Base-by-base conservation (phyloP, 257 asterid genomes). In the Osmanthus fragrans region DNA sequence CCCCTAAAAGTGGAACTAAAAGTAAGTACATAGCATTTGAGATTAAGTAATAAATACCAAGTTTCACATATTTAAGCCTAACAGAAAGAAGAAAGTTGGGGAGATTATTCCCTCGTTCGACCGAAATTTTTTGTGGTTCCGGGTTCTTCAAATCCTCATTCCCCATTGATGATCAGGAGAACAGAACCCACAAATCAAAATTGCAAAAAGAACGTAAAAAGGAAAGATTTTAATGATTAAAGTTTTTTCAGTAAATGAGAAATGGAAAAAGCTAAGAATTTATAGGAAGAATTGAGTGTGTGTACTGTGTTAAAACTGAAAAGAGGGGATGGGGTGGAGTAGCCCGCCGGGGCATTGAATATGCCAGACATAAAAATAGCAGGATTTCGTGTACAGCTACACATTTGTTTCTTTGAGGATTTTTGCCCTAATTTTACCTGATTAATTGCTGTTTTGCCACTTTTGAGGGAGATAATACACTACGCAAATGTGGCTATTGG, bases 11-110 rank as follows among this genome's bases (percentile, higher is more conserved):
- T 4, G 85, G 86, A 2, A 77, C 67, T n/a, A 82, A 42, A 8
- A 72, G 7, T 49, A 85, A 47, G 47, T 85, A 85, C 83, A 82
- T 72, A 67, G 78, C 80, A 76, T 77, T 73, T 67, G 79, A 80
- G 29, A 82, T 73, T 67, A 80, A 73, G 33, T 82, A 82, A 10
- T 85, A 86, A 79, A 82, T 74, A 7, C 89, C 89, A 7, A 85
- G 85, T 74, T 85, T 85, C 71, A 85, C 89, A 77, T 85, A 82
- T 73, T 82, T 85, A 81, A 85, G 89, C 63, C 70, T 85, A 10
- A 85, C 82, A 64, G 89, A 85, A 3, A 68, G 71, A 29, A 85
- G 82, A 79, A 82, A 85, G 42, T 81, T 85, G 0, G 89, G 87
- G 45, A 82, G 87, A 33, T 67, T 34, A 39, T 65, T 56, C 58